A percentile compares a stretch with the other conserved stretches of the same genome.
Evolutionary conservation across 192 early-diverging fungal genomes (phyloP).

Genomic region (Coemansia sp.): DNA sequence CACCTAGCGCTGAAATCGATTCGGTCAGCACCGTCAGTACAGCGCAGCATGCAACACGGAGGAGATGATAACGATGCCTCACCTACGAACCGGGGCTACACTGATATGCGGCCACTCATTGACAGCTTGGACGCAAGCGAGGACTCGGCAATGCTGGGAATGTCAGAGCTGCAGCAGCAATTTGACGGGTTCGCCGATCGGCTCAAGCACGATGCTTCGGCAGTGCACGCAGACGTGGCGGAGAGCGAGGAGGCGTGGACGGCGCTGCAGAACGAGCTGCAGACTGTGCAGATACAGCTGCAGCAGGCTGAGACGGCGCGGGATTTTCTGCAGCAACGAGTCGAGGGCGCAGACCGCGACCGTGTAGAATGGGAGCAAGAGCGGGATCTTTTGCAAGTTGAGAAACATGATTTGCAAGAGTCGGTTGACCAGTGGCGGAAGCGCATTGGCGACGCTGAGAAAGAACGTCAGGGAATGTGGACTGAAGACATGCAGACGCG

Average conservation of each 20-base stretch:
- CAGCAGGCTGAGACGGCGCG: conserved; percentile 21
- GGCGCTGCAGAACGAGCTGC: conserved; percentile 31
- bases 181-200: conserved; percentile 39
- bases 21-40: conserved; percentile 16
- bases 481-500: conserved; percentile 38
- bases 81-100: conserved; percentile 7
- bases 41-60: conserved; percentile 8
- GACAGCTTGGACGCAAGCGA: conserved; percentile 7
- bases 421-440: conserved; percentile 37
- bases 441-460: conserved; percentile 43
- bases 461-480: conserved; percentile 44
- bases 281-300: conserved; percentile 20
- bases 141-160: conserved; percentile 18
- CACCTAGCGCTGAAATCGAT: conserved; percentile 46
- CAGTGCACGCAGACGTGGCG: conserved; percentile 30
- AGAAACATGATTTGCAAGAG: conserved; percentile 27
- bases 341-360: conserved; percentile 22
- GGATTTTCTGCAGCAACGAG: conserved; percentile 25
- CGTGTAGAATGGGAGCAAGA: conserved; percentile 43
- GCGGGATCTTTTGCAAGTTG: conserved; percentile 35
- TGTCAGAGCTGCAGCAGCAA: conserved; percentile 33
- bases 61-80: background rate
- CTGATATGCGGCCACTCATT: conserved; percentile 1
- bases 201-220: conserved; percentile 40
- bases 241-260: conserved; percentile 44